phyloP scores from a whole-genome alignment of 169 alveolate species.

The Plasmodium sp. region DNA sequence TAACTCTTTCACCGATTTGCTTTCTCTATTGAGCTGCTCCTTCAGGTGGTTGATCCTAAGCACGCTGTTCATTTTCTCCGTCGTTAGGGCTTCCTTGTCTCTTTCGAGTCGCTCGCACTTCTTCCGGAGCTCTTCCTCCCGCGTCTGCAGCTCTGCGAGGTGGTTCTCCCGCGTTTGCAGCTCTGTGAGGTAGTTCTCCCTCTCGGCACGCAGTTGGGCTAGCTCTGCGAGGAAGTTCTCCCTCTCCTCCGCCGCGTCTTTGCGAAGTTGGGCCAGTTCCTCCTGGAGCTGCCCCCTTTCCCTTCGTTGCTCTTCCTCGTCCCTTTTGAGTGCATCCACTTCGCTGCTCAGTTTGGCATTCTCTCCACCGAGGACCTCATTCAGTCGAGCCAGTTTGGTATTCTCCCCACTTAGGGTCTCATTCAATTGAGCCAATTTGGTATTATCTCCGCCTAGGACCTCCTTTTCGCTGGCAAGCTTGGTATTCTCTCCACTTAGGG shows the following conservation, averaged over 20 bases:
- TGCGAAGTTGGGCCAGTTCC: not conserved
- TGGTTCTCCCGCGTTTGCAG: too few species aligned
- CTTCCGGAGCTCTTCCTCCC: not conserved
- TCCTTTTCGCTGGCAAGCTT: not conserved
- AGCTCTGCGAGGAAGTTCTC: too few species aligned
- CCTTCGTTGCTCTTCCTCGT: not conserved
- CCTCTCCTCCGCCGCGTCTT: not conserved
- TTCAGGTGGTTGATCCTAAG: slow-evolving; percentile 4
- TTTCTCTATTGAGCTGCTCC: slow-evolving; percentile 4
- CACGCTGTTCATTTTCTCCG: slow-evolving; percentile 28
- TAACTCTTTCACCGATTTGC: not conserved
- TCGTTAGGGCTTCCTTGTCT: not conserved
- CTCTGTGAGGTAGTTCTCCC: too few species aligned
- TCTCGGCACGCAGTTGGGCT: too few species aligned
- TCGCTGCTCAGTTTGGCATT: not conserved
- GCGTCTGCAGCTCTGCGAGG: too few species aligned
- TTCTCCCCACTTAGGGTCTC: not conserved
- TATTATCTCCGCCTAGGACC: not conserved
- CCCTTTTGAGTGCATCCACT: not conserved
- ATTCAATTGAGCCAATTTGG: not conserved
- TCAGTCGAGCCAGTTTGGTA: not conserved
- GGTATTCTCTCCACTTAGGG: not conserved
- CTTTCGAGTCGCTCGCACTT: not conserved
- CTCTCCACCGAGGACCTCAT: not conserved
- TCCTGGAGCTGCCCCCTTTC: not conserved